These are phyloP conservation scores for Eruca vesicaria DNA, from an alignment of 441 rosid species.

Conservation along the genomic window DNA sequence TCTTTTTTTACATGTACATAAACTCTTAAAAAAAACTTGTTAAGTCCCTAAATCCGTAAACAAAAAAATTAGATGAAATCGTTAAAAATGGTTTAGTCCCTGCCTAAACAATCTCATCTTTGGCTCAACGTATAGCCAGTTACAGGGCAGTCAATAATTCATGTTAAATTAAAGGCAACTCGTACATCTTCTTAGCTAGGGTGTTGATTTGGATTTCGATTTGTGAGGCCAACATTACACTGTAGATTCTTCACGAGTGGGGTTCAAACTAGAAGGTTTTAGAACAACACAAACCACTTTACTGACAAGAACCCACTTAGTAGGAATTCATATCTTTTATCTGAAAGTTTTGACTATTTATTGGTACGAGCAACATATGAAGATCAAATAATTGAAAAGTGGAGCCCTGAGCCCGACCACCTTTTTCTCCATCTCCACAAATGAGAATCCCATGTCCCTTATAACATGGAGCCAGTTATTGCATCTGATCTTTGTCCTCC, in stretches of 20 bases:
- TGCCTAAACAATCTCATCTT: too few relatives aligned
- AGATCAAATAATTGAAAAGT: slow-evolving; percentile 18
- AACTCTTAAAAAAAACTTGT: too few relatives aligned
- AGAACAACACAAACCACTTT: neutral
- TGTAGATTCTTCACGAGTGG: neutral
- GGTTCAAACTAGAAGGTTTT: neutral
- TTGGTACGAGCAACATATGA: neutral
- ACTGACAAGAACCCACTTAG: neutral
- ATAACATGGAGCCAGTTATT: slow-evolving; percentile 20
- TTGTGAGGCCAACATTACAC: too few relatives aligned
- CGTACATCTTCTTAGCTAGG: neutral
- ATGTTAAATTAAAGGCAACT: neutral
- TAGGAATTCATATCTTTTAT: neutral
- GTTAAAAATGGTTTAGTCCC: too few relatives aligned
- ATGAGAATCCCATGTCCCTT: slow-evolving; percentile 16
- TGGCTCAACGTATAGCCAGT: neutral
- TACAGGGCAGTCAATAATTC: neutral
- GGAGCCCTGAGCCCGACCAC: slow-evolving; percentile 29
- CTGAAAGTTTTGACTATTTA: neutral
- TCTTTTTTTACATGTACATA: too few relatives aligned
- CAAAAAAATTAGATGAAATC: too few relatives aligned
- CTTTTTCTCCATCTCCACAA: slow-evolving; percentile 17
- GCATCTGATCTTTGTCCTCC: slow-evolving; percentile 2
- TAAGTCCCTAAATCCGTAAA: too few relatives aligned
- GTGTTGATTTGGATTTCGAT: too few relatives aligned